Evolutionary conservation across 208 protist genomes (phyloP), one percentile per base, ranked within the genome.

Genomic region (Crithidia expoeki): DNA sequence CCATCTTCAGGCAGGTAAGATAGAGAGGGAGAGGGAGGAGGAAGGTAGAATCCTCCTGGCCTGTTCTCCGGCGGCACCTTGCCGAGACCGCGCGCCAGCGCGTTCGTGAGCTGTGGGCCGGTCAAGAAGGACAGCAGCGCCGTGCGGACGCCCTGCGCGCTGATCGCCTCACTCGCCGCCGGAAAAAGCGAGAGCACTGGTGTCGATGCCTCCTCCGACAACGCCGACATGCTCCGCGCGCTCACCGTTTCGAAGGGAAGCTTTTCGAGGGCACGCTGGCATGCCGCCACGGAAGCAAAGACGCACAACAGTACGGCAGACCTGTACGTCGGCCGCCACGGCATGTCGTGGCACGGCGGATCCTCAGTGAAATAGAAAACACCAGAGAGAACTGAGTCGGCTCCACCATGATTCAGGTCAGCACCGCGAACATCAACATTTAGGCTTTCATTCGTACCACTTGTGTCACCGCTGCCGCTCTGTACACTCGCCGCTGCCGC

Each of bases 121-220:
- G 71, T 70, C 19, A 76, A 63, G n/a, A 60, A 76, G 4, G 71
- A 71, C 11, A 76, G 47, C 56, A 76, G 34, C 16, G 71, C 71
- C 30, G 46, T 53, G 62, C 66, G 61, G 9, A 60, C 53, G 23
- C 42, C 50, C n/a, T 65, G 56, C 0, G 63, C 44, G 36, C 63
- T 53, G 5, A 71, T 19, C 33, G 10, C 63, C 19, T 44, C 62
- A 21, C 71, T 63, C 14, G 52, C 36, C 5, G 71, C 71, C 6
- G 56, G 62, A 27, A 55, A 63, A 17, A 76, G 63, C 30, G 60
- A 19, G 2, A 76, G 5, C 4, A 28, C 23, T 16, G 60, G 42
- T 19, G 73, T 40, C 0, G 57, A 28, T 9, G 25, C 23, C 0
- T 28, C 33, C 1, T n/a, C 27, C 36, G 57, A n/a, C 21, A 28